Base-by-base conservation (phyloP, 2,329 filamentous ascomycete genomes). In the Aureobasidium sp. region DNA sequence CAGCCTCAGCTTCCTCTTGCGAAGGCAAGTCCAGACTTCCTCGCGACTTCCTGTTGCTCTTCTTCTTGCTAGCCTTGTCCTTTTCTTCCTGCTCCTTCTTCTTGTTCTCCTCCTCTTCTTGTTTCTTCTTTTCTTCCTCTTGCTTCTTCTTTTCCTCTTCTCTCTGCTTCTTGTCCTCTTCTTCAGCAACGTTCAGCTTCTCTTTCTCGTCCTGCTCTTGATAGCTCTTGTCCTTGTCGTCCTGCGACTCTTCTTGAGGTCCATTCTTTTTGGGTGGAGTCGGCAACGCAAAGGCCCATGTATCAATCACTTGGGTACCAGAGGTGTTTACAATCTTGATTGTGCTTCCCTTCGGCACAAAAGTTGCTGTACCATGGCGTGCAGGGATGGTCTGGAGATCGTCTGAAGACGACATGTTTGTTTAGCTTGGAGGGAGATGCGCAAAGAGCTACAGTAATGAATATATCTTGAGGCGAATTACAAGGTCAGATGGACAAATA, bases 281-380 rank as follows among this genome's bases (percentile, higher is more conserved):
- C 10, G 74, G 73, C 36, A 81, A 65, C 1, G 76, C 76, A 65
- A 81, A 80, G 0, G 77, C 78, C 78, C 78, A 81, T 29, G 76
- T 78, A 62, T 78, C 78, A 25, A 80, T 72, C 9, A 78, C 75
- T 68, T 81, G 78, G 48, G 75, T 76, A 16, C 78, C 78, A 62
- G 78, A 79, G 0, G 76, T 78, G 61, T 80, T 80, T 61, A 80
- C 74, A 45, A 81, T 77, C 67, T 79, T 80, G 69, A 81, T 78
- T 2, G 73, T 75, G 61, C 77, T 72, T 21, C 77, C 78, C 27
- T 75, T 72, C 4, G 78, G 78, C 61, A 81, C 78, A 61, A 79
- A 80, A 1, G 78, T 80, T 10, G 78, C 78, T 8, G 77, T 77
- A 64, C 78, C 78, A 71, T 79, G 77, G 57, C 77, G 73, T 25